A percentile compares a stretch with the other conserved stretches of the same genome.
Conservation (phyloP, 768 basidiomycete genomes). For the Kwoniella botswanensis region DNA sequence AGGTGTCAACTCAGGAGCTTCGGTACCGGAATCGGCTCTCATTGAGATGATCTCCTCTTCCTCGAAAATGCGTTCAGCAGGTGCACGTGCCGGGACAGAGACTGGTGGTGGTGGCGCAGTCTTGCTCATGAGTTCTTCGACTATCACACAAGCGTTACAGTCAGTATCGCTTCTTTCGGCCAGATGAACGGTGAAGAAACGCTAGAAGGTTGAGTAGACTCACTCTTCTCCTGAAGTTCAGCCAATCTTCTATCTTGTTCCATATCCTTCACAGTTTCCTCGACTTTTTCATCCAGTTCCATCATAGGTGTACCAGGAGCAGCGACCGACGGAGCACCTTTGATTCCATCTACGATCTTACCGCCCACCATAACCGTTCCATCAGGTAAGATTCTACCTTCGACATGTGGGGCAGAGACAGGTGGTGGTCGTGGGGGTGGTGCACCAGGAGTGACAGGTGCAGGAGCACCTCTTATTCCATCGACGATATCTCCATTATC, state of each 20-base stretch:
- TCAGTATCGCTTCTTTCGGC: background rate
- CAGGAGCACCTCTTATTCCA: constrained; percentile 46
- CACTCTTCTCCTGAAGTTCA: constrained; percentile 49
- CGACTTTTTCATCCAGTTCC: constrained; percentile 11
- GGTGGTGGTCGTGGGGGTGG: constrained; percentile 36
- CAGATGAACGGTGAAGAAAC: too few species aligned
- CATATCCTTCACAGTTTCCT: constrained; percentile 36
- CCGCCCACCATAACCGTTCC: constrained; percentile 50
- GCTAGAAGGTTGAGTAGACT: constrained; percentile 11
- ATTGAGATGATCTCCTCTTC: constrained; percentile 22
- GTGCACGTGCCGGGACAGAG: background rate
- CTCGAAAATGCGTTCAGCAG: constrained; percentile 16
- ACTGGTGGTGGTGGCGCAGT: constrained; percentile 17
- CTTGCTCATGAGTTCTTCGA: constrained; percentile 49
- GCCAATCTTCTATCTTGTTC: constrained; percentile 54
- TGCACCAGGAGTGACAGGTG: constrained; percentile 29
- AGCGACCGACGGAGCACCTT: constrained; percentile 35
- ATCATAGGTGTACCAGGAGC: constrained; percentile 19
- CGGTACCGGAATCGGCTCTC: constrained; percentile 10
- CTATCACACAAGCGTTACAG: constrained; percentile 15
- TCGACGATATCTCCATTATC: constrained; percentile 49
- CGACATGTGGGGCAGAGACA: constrained; percentile 33
- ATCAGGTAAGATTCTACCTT: constrained; percentile 48
- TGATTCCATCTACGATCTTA: constrained; percentile 51
- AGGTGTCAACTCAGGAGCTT: constrained; percentile 14